Base-by-base conservation (phyloP, 306 rosid genomes). In the Citrullus amarus region DNA sequence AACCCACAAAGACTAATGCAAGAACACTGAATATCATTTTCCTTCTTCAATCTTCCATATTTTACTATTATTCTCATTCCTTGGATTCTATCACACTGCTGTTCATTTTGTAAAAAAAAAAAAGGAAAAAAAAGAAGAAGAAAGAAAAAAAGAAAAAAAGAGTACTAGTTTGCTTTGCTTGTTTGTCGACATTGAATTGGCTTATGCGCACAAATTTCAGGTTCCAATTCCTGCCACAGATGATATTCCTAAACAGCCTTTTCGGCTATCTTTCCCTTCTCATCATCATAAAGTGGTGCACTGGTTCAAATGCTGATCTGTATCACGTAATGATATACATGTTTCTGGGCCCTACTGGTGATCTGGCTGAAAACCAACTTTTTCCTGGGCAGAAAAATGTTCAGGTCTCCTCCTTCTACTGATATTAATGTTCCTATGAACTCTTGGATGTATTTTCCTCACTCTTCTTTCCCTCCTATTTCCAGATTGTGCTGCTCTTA, bases 301-400 rank as follows among this genome's bases (percentile, higher is more conserved):
- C 93, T 79, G 99, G 99, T 73, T 96, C 99, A 80, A 82, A 92
- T 78, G 93, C 93, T 51, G 99, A 96, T 84, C 84, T 96, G 82
- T 96, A 96, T 88, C 99, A 96, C 44, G 80, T 90, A 85, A 81
- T 96, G 99, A 96, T 96, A 85, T 92, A 96, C 89, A 96, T 96
- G 99, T 96, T 96, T 87, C 88, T 92, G 14, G 84, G 99, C 84
- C 99, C 99, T 5, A 87, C 91, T 2, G 98, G 91, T 48, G 99
- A 96, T 53, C 80, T 92, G 75, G 99, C 96, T 32, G 98, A 96
- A 82, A 96, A 96, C 81, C 93, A 96, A 85, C 99, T 96, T 82
- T 96, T 96, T 84, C 76, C 60, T 71, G 97, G 98, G 62, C 99
- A 96, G 93, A 92, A 86, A 85, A 83, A 76, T 61, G 34, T 91